These are phyloP conservation scores for Zalaria obscura DNA, from an alignment of 2,329 filamentous ascomycete genomes.

Conservation along the genomic window DNA sequence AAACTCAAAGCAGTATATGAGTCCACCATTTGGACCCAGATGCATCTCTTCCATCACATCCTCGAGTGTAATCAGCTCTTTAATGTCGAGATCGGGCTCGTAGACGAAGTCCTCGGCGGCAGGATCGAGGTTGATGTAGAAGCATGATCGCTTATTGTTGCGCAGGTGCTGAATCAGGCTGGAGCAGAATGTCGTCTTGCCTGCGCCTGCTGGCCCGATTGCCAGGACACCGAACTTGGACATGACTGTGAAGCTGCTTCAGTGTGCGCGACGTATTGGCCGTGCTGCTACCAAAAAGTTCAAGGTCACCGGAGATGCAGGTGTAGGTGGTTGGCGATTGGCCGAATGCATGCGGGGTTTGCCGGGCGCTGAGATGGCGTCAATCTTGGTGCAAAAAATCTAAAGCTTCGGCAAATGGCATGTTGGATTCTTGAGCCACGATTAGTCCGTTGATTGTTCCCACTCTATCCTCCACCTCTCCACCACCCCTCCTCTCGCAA, in stretches of 20 bases:
- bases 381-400: no score
- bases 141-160: conserved; percentile 81
- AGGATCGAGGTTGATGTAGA: conserved; percentile 97
- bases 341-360: no score
- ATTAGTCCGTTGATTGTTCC: not conserved
- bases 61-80: conserved; percentile 81
- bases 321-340: no score
- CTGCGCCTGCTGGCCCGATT: conserved; percentile 90
- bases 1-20: conserved; percentile 96
- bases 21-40: conserved; percentile 77
- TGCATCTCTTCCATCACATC: conserved; percentile 95
- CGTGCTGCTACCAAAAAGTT: no score
- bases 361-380: no score
- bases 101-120: conserved; percentile 89
- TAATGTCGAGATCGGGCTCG: conserved; percentile 86
- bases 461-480: not conserved
- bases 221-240: conserved; percentile 82
- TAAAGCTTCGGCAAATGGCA: no score
- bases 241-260: conserved; percentile 79
- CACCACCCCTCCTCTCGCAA: not conserved
- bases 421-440: not conserved
- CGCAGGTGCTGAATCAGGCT: conserved; percentile 85
- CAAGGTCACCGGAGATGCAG: no score
- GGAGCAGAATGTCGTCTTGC: conserved; percentile 93
- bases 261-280: conserved; percentile 17